Evolutionary conservation across 2,329 filamentous ascomycete species (phyloP).

Genomic region (Phoma sp.): DNA sequence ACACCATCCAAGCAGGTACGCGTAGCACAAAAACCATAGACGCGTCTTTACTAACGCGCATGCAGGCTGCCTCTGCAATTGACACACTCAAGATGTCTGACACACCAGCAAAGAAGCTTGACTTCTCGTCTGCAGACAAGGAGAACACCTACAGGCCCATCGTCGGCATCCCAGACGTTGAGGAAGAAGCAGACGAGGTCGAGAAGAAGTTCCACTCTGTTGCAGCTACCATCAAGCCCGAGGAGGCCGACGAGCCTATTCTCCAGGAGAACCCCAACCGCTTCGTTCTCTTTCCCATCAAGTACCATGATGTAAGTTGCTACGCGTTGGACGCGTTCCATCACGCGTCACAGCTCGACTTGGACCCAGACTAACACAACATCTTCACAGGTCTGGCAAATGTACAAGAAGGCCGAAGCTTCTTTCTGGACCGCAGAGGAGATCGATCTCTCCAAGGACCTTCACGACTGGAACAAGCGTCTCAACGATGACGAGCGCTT

Average conservation of each 20-base stretch:
- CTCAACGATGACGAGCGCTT: conserved; percentile 96
- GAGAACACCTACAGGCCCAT: conserved; percentile 74
- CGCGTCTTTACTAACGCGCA: conserved; percentile 47
- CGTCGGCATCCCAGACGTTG: conserved; percentile 57
- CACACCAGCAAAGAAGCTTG: conserved; percentile 87
- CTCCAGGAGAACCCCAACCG: conserved; percentile 94
- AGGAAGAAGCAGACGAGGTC: conserved; percentile 39
- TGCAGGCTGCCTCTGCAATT: conserved; percentile 82
- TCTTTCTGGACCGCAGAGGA: conserved; percentile 99
- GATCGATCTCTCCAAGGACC: conserved; percentile 98
- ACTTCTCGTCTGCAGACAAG: conserved; percentile 75
- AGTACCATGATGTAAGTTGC: conserved; percentile 92
- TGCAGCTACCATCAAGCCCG: conserved; percentile 61
- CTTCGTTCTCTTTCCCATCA: conserved; percentile 98
- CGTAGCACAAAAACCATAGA: conserved; percentile 38
- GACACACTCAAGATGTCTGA: conserved; percentile 87
- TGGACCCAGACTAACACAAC: conserved; percentile 38
- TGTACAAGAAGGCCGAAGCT: conserved; percentile 99
- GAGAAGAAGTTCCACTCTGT: conserved; percentile 59
- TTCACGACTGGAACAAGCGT: conserved; percentile 99
- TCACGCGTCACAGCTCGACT: conserved; percentile 65
- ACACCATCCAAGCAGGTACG: conserved; percentile 76
- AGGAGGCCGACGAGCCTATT: conserved; percentile 85
- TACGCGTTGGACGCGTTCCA: conserved; percentile 49
- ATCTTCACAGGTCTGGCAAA: conserved; percentile 87